phyloP scores from a whole-genome alignment of 352 stramenopile genomes.

The Pythium volutum region DNA sequence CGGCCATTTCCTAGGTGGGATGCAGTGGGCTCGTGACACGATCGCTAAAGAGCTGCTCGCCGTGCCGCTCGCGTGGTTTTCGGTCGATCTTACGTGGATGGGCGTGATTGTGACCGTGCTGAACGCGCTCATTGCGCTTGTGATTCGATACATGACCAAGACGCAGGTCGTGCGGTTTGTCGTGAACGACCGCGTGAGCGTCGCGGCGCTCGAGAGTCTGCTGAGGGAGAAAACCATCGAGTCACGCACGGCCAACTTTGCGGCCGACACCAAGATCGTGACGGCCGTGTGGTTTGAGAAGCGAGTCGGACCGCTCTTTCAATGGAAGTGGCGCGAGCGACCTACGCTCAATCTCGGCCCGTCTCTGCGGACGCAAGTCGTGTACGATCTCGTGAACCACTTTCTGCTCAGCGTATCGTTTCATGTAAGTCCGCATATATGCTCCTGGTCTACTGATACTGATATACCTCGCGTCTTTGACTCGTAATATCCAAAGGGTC shows the following conservation, averaged over 20 bases:
- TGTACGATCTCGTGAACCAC: slow-evolving; percentile 53
- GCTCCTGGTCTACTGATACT: background rate
- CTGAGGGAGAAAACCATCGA: slow-evolving; percentile 53
- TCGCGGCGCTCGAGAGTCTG: slow-evolving; percentile 54
- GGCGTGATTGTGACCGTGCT: slow-evolving; percentile 37
- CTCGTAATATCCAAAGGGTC: slow-evolving; percentile 33
- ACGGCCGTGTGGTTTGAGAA: slow-evolving; percentile 90
- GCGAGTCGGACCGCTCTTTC: slow-evolving; percentile 8
- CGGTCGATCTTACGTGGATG: slow-evolving; percentile 47
- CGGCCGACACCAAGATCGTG: slow-evolving; percentile 77
- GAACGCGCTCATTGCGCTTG: slow-evolving; percentile 32
- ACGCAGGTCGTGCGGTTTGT: slow-evolving; percentile 41
- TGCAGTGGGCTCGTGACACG: slow-evolving; percentile 54
- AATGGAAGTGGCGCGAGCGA: slow-evolving; percentile 33
- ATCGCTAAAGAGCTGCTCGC: slow-evolving; percentile 42
- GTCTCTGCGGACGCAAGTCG: slow-evolving; percentile 51
- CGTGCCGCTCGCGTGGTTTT: slow-evolving; percentile 47
- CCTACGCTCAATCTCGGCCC: slow-evolving; percentile 31
- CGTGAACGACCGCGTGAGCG: slow-evolving; percentile 46
- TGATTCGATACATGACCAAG: slow-evolving; percentile 35
- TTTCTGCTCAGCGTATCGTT: slow-evolving; percentile 56
- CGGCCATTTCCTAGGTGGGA: slow-evolving; percentile 31
- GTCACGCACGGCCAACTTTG: slow-evolving; percentile 75
- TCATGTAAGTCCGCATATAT: slow-evolving; percentile 32
- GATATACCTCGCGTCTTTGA: background rate